Evolutionary conservation across 1,139 yeast species (phyloP), one percentile per base, ranked within the genome.

Genomic region (Zygoascus sp.): DNA sequence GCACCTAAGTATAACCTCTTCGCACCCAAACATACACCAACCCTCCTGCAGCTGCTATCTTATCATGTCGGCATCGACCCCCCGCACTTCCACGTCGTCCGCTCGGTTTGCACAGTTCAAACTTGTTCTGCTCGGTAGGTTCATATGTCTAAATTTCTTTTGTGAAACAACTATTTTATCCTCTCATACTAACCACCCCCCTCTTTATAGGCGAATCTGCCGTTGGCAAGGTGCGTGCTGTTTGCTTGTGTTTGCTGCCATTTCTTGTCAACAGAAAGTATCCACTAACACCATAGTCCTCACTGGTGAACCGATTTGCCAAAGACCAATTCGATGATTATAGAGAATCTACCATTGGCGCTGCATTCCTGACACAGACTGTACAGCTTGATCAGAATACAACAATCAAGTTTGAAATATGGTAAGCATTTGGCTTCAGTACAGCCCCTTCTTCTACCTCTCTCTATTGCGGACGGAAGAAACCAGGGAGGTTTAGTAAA

Each of bases 341-440:
- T 69, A 77, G 97, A 58, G 97, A 92, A 67, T 86, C 96, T 20
- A 92, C 97, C 6, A 92, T 92, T 52, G 97, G 97, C 13, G 98
- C 98, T 2, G 98, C 98, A 2, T 92, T 92, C 64, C 73, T 92
- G 50, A 90, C 98, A 13, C 97, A 92, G 63, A 82, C 95, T 5
- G 81, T 92, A 47, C 81, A 74, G 47, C 63, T 85, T 64, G 73
- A 81, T 66, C 70, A 80, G 17, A 69, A 69, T 46, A 76, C 81
- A 1, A 69, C 73, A 1, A 68, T 72, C 47, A 69, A 71, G 52
- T 72, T 72, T 50, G 76, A 72, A 52, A 72, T 72, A 42, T 72
- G 76, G 75, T 61, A 58, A 20, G 62, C 46, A 9, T n/a, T 13
- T 9, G n/a, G n/a, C n/a, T n/a, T n/a, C n/a, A n/a, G n/a, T n/a